Percentiles rank a stretch among this genome's conserved stretches.
Evolutionary conservation across 345 rosid species (phyloP).

Genomic region (Eucalyptus pauciflora): DNA sequence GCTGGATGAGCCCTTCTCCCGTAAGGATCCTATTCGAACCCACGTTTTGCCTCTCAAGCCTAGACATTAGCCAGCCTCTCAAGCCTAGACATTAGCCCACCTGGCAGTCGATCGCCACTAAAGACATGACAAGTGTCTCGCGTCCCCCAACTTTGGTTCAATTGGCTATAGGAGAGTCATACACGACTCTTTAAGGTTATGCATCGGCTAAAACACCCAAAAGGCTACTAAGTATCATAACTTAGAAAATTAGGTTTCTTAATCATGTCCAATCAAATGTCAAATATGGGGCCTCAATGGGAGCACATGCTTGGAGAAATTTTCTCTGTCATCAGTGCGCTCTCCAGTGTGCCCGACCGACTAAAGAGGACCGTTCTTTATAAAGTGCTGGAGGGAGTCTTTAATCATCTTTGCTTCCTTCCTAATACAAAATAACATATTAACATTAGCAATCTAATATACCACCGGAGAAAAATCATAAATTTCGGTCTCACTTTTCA

Average conservation of each 20-base stretch:
- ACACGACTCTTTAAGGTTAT: background rate
- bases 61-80: background rate
- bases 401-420: background rate
- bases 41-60: background rate
- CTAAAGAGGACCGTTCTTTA: background rate
- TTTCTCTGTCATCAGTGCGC: background rate
- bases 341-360: background rate
- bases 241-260: background rate
- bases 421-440: background rate
- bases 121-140: background rate
- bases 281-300: background rate
- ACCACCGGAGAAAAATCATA: background rate
- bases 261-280: background rate
- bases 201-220: background rate
- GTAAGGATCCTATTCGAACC: background rate
- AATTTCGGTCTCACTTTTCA: background rate
- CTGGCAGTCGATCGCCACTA: background rate
- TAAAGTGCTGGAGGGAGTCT: background rate
- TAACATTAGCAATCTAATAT: no score
- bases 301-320: background rate
- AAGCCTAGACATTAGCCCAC: background rate
- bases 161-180: background rate
- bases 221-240: background rate
- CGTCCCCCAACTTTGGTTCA: background rate
- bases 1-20: background rate